A percentile compares a stretch with the other conserved stretches of the same genome.
These are phyloP conservation scores for Crithidia sp. DNA, from an alignment of 208 protist species.

Conservation along the genomic window DNA sequence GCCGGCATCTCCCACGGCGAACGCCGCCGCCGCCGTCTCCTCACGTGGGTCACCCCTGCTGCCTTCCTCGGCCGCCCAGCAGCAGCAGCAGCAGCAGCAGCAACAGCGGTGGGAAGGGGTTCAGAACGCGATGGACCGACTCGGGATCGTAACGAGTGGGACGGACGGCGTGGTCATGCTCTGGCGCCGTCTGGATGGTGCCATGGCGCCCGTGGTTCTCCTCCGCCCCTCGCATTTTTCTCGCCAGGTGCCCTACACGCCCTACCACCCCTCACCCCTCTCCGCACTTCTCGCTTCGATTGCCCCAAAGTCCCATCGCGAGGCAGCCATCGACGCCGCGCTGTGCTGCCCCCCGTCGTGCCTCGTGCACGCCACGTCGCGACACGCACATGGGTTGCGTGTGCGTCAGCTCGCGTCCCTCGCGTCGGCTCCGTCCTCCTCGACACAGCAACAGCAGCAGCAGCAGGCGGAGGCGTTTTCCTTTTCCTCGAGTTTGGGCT, in stretches of 20 bases:
- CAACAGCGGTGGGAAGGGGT: conserved; percentile 9
- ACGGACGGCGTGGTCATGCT: conserved; percentile 60
- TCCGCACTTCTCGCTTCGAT: conserved; percentile 23
- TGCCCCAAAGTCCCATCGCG: conserved; percentile 8
- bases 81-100: not conserved
- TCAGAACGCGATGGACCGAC: conserved; percentile 37
- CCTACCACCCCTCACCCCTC: conserved; percentile 35
- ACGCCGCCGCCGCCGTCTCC: not conserved
- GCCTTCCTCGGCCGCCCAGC: not conserved
- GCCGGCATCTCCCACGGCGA: not conserved
- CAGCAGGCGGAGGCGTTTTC: not conserved
- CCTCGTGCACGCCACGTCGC: conserved; percentile 35
- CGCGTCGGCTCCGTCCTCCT: not conserved
- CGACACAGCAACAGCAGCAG: not conserved
- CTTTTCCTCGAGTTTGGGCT: too few relatives aligned
- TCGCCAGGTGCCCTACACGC: conserved; percentile 32
- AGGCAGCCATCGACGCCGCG: conserved; percentile 30
- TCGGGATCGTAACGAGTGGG: conserved; percentile 73
- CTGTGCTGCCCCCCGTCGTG: conserved; percentile 30
- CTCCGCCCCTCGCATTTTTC: conserved; percentile 30
- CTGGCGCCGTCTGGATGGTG: conserved; percentile 43
- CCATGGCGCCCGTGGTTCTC: conserved; percentile 38
- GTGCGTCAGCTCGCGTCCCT: conserved; percentile 31
- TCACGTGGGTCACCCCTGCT: not conserved
- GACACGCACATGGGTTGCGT: conserved; percentile 16